Evolutionary conservation across 768 basidiomycete genomes (phyloP).

Genomic region (Mycena galericulata): DNA sequence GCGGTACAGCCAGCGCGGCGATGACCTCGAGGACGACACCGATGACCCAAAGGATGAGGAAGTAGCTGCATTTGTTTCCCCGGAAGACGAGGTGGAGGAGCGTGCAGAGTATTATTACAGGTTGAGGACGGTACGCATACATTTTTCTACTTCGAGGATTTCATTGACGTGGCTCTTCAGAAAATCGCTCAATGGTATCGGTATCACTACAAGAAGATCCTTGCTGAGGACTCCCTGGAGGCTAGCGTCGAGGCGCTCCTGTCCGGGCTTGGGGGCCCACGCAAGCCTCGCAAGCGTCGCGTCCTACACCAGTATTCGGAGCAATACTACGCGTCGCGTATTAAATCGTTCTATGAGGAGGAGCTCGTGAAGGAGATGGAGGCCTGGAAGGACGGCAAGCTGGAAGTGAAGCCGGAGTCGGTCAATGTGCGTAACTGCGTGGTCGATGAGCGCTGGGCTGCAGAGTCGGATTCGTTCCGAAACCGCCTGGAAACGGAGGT

Average conservation of each 20-base stretch:
- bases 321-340: background rate
- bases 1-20: background rate
- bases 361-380: background rate
- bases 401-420: background rate
- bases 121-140: background rate
- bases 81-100: too few relatives aligned
- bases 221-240: background rate
- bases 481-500: background rate
- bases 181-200: constrained; percentile 10
- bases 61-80: too few relatives aligned
- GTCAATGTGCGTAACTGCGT: background rate
- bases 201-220: constrained; percentile 7
- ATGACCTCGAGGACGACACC: background rate
- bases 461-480: background rate
- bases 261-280: background rate
- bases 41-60: too few relatives aligned
- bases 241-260: background rate
- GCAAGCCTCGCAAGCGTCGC: background rate
- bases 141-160: background rate
- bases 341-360: background rate
- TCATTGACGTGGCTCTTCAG: background rate
- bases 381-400: background rate
- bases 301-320: background rate
- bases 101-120: background rate
- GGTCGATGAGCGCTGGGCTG: background rate